These are phyloP conservation scores for Rhizopus stolonifer DNA, from an alignment of 371 early-diverging fungal species.

Conservation along the genomic window DNA sequence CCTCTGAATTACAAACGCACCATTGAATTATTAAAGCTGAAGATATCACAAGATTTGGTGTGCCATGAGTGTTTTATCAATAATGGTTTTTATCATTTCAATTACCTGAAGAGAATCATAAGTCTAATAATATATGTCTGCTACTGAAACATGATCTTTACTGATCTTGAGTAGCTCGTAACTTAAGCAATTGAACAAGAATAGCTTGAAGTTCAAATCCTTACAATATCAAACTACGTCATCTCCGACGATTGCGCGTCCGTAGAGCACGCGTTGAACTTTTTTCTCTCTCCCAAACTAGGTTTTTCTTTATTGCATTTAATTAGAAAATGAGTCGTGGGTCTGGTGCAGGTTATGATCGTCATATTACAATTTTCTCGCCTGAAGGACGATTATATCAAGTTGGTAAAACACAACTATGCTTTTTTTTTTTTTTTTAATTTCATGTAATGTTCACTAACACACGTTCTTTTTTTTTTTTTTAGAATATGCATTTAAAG, in stretches of 20 bases:
- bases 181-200: no score
- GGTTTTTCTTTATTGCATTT: neutral
- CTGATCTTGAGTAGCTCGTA: no score
- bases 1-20: no score
- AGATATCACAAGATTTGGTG: no score
- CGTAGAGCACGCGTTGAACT: neutral
- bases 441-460: neutral
- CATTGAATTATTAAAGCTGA: no score
- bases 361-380: slow-evolving; percentile 98
- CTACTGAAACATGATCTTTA: no score
- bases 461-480: neutral
- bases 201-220: no score
- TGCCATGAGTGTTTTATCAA: no score
- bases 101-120: no score
- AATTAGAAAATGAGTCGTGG: slow-evolving; percentile 63
- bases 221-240: slow-evolving; percentile 2
- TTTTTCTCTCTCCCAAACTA: neutral
- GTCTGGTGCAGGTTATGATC: slow-evolving; percentile 90
- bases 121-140: no score
- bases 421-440: no score
- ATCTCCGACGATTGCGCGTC: slow-evolving; percentile 8
- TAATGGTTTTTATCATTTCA: no score
- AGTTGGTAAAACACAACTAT: slow-evolving; percentile 78
- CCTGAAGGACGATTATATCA: slow-evolving; percentile 98
- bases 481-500: slow-evolving; percentile 98